Conservation (phyloP, 495 filamentous ascomycete species). For the Aspergillus sclerotioniger region DNA sequence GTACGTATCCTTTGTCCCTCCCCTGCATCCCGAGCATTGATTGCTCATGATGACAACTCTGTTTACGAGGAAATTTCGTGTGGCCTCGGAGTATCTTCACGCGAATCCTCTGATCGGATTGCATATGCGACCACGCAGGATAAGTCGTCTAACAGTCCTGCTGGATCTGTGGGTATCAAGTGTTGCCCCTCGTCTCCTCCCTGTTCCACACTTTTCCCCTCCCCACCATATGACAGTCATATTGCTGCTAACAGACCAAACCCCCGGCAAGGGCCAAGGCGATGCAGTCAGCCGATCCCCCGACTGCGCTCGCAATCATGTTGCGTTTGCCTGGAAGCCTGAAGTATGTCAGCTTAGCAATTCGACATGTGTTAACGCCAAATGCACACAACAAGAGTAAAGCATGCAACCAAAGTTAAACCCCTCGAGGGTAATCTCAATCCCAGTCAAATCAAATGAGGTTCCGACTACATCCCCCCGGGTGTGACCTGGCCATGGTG, state of each 20-base stretch:
- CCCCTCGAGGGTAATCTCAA: neutral
- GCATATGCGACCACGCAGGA: neutral
- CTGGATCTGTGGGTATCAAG: neutral
- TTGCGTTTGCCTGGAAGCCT: neutral
- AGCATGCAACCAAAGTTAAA: neutral
- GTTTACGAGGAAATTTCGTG: neutral
- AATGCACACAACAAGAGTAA: neutral
- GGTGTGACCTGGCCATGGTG: constrained; percentile 1
- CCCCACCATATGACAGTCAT: neutral
- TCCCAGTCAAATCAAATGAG: neutral
- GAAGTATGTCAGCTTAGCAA: neutral
- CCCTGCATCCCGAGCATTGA: neutral
- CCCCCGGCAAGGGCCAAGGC: neutral
- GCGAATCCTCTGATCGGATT: neutral
- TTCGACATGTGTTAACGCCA: neutral
- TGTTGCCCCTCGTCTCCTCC: neutral
- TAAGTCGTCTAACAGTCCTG: neutral
- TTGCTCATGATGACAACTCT: neutral
- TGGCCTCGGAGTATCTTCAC: neutral
- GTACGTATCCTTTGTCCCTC: neutral
- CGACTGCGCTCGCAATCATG: neutral
- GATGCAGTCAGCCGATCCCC: neutral
- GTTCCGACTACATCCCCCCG: neutral
- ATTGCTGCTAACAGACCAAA: neutral
- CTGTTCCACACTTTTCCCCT: neutral